Evolutionary conservation across 805 yeast species (phyloP).

Genomic region (Clavispora carvajalis): DNA sequence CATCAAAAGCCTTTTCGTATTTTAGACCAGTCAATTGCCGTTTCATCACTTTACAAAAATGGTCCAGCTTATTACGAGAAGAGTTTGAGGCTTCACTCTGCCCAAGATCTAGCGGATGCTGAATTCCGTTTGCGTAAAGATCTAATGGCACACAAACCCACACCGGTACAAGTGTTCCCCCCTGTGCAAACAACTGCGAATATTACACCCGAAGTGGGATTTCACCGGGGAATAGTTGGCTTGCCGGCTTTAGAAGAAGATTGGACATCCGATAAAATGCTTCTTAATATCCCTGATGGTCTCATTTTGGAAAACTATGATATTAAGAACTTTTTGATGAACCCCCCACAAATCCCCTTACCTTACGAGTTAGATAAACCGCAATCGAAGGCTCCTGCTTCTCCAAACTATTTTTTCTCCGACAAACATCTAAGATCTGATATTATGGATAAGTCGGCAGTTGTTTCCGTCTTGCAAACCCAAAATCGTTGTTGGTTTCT

Average conservation of each 20-base stretch:
- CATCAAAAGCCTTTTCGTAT: constrained; percentile 13
- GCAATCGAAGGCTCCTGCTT: not conserved
- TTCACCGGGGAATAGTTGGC: not conserved
- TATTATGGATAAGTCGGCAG: not conserved
- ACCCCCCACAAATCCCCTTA: constrained; percentile 10
- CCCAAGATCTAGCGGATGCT: constrained; percentile 28
- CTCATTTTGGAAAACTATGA: constrained; percentile 20
- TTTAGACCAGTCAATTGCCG: constrained; percentile 41
- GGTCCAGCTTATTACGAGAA: constrained; percentile 29
- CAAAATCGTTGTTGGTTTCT: constrained; percentile 35
- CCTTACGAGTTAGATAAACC: not conserved
- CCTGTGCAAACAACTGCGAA: not conserved
- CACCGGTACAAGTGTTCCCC: not conserved
- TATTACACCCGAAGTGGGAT: not conserved
- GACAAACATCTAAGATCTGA: not conserved
- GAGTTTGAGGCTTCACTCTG: constrained; percentile 26
- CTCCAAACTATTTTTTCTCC: not conserved
- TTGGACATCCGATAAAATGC: not conserved
- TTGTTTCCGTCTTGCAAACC: constrained; percentile 6
- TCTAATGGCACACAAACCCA: not conserved
- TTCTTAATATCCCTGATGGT: constrained; percentile 3
- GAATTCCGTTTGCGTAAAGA: constrained; percentile 13
- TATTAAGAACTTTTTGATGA: constrained; percentile 21
- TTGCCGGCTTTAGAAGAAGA: not conserved
- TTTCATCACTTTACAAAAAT: constrained; percentile 34